Base-by-base conservation (phyloP, 1,284 basidiomycete genomes). In the Phylloboletellus chloephorus region DNA sequence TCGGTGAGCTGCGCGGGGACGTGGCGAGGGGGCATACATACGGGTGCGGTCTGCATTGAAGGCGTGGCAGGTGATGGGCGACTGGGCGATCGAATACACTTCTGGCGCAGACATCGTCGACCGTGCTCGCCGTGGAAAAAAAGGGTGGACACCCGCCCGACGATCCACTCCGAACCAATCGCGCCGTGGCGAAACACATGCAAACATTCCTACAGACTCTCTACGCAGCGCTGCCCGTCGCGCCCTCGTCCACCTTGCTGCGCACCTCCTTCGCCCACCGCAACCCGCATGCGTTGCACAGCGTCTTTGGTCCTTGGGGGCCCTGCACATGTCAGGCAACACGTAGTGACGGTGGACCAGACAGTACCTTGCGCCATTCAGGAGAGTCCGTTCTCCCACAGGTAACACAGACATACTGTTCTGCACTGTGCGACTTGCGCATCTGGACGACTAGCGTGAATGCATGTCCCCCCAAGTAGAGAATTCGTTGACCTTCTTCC, bases 31-130 rank as follows among this genome's bases (percentile, higher is more conserved):
- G 8, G 73, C 84, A 60, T 55, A 95, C 84, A 60, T 55, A 95
- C 93, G 83, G 47, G 70, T 76, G 52, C 91, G 83, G 65, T 97
- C 90, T 13, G 83, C 84, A 62, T 85, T 95, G 76, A 98, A 98
- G 2, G 91, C 76, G 65, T 97, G 92, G 31, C 87, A 85, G 7
- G 90, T 94, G 39, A 98, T 76, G 13, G 95, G 90, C 3, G 77
- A 77, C 55, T 89, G 78, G 22, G 86, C 78, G 41, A 98, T 77
- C 46, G 79, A 78, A 64, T 79, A 83, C 16, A 89, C 72, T 72
- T 92, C 80, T 32, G 87, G 85, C 32, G 69, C 57, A 44, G 84
- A 69, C 89, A 92, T 93, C 43, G 26, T 42, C n/a, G n/a, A n/a
- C n/a, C n/a, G n/a, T n/a, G n/a, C n/a, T n/a, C n/a, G n/a, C n/a